These are phyloP conservation scores for Tirmania nivea DNA, from an alignment of 495 filamentous ascomycete species.

Conservation along the genomic window DNA sequence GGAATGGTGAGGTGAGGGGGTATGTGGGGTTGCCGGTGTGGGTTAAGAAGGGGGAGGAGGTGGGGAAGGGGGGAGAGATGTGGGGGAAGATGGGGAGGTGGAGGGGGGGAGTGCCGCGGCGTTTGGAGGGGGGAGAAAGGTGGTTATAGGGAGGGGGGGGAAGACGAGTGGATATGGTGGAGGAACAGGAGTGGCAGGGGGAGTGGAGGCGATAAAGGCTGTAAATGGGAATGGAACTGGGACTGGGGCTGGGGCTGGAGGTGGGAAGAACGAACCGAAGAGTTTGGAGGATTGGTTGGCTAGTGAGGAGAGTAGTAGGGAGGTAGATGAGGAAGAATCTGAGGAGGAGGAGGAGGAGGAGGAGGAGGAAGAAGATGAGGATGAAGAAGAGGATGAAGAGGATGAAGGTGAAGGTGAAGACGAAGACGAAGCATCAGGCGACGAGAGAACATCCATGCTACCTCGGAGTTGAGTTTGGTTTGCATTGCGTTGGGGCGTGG, in stretches of 20 bases:
- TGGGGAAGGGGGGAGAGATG: conserved; percentile 11
- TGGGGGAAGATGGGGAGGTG: conserved; percentile 34
- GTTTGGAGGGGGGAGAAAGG: background rate
- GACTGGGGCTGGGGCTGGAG: conserved; percentile 10
- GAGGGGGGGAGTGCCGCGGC: conserved; percentile 10
- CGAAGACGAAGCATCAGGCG: background rate
- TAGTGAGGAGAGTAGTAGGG: conserved; percentile 10
- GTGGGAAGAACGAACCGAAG: conserved; percentile 32
- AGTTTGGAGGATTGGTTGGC: conserved; percentile 77
- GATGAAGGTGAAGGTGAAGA: background rate
- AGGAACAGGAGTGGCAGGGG: conserved; percentile 1
- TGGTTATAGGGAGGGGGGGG: conserved; percentile 36
- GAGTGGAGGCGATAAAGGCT: conserved; percentile 20
- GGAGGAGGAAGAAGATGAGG: background rate
- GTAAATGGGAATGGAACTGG: conserved; percentile 18
- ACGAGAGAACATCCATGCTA: background rate
- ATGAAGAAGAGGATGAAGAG: conserved; percentile 11
- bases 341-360: conserved; percentile 33
- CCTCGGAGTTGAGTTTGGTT: background rate
- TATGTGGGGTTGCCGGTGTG: conserved; percentile 64
- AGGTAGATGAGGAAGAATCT: conserved; percentile 9
- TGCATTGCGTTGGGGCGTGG: background rate
- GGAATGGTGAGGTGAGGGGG: conserved; percentile 40
- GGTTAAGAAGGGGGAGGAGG: conserved; percentile 32
- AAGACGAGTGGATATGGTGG: conserved; percentile 2